Evolutionary conservation across 2,329 filamentous ascomycete genomes (phyloP), one percentile per base, ranked within the genome.

Genomic region (Fusarium chuoi): DNA sequence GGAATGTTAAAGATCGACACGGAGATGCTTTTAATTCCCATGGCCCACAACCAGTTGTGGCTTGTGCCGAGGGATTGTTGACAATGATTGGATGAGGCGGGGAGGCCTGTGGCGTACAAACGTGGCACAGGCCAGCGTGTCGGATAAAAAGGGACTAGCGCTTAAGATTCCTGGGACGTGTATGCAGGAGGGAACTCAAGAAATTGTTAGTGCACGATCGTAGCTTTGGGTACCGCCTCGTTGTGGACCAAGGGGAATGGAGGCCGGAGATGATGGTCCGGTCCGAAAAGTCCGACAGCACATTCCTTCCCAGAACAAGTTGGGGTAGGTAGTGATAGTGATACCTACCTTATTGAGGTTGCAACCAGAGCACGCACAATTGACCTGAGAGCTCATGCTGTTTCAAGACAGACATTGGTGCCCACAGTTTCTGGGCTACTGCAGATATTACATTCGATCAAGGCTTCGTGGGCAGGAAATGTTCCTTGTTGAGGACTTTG

Each of bases 131-230:
- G 15, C 33, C 33, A 63, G 20, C 4, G 17, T 28, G 18, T 33
- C 12, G 12, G 2, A 17, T 11, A 12, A 13, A 67, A 41, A 14
- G 3, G 26, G 61, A n/a, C 57, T 71, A 73, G 66, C 36, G 39
- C 36, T 12, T 4, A n/a, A 44, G n/a, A 33, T 54, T 49, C 45
- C 51, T 14, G 9, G 54, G 28, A 51, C 15, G 18, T 68, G 36
- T 42, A 46, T 49, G 35, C 57, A 44, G 56, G 58, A 56, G 59
- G 62, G 60, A 57, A 35, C 57, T 57, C 66, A 70, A 57, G 44
- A 51, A 44, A 62, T 64, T 76, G 74, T 77, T 74, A 74, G 70
- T 59, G 62, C 64, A 67, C 28, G 17, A n/a, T 71, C 67, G 65
- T 74, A 67, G 51, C 54, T 65, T 49, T 63, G 44, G 33, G 75